Base-by-base conservation (phyloP, 495 filamentous ascomycete species). In the Annulohypoxylon moriforme region DNA sequence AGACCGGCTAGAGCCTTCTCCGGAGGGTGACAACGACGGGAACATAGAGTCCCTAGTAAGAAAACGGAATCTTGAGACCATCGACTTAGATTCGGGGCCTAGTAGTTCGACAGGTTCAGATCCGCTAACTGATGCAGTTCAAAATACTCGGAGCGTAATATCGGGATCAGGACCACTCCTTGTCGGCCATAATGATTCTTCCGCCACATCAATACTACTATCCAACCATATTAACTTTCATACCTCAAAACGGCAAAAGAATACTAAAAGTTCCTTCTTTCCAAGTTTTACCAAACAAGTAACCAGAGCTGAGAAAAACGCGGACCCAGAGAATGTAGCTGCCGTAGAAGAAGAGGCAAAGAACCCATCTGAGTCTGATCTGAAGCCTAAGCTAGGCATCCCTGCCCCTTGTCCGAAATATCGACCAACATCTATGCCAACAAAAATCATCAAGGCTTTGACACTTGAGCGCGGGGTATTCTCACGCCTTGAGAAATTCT, bases 1-100 rank as follows among this genome's bases (percentile, higher is more conserved):
- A 16, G 82, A 88, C 24, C 79, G 86, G 14, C 81, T 86, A 14
- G 76, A 88, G 22, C 78, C 83, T 60, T 38, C 57, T 9, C 60
- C 36, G 55, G 24, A 69, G 24, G 29, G 66, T 18, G 46, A 68
- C 2, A 66, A 53, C 1, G 20, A 52, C 7, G 27, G 9, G 4
- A 46, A 55, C 22, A 25, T 77, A 5, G 70, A 68, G 16, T 60
- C 61, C 9, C 47, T 76, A 6, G 60, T 66, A 20, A 74, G 71
- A 44, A 78, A 76, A 57, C 70, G 76, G 25, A 56, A 58, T 24
- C 24, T 62, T 13, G 71, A 70, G 52, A 31, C 59, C 14, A 20
- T 3, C 1, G 56, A 46, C 14, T 10, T 25, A 1, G 53, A 38
- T 4, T 9, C 8, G 18, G 34, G 57, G 11, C 34, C 24, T n/a